Conservation (phyloP, 108 stramenopile species). For the Cyclotella atomus region DNA sequence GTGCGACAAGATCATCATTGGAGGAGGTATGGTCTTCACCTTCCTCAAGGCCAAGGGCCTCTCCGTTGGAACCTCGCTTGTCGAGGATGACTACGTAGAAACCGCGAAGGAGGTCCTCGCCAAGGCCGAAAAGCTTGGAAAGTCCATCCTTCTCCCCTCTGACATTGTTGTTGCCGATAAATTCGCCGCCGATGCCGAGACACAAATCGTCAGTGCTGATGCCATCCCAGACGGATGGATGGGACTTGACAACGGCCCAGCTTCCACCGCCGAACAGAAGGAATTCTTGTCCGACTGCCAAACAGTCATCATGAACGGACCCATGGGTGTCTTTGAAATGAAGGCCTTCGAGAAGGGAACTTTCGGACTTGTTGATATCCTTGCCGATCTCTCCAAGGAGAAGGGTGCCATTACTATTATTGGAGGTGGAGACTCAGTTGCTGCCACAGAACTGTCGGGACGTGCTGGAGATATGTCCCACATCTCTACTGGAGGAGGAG, state of each 20-base stretch:
- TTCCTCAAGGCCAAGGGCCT: slow-evolving; percentile 99
- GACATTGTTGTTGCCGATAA: slow-evolving; percentile 96
- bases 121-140: slow-evolving; percentile 92
- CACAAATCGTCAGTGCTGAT: slow-evolving; percentile 80
- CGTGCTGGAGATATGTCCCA: slow-evolving; percentile 96
- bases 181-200: slow-evolving; percentile 90
- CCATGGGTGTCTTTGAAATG: slow-evolving; percentile 99
- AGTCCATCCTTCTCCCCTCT: slow-evolving; percentile 92
- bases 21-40: slow-evolving; percentile 99
- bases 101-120: slow-evolving; percentile 96
- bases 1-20: slow-evolving; percentile 98
- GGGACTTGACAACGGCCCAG: slow-evolving; percentile 99
- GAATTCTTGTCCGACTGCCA: slow-evolving; percentile 90
- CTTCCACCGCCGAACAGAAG: slow-evolving; percentile 85
- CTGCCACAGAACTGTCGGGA: slow-evolving; percentile 93
- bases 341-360: slow-evolving; percentile 95
- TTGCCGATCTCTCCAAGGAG: slow-evolving; percentile 92
- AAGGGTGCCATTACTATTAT: slow-evolving; percentile 97
- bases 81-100: slow-evolving; percentile 97
- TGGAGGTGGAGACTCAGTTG: slow-evolving; percentile 99
- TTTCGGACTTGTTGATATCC: slow-evolving; percentile 92
- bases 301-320: slow-evolving; percentile 99
- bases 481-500: slow-evolving; percentile 99
- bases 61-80: slow-evolving; percentile 90
- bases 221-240: slow-evolving; percentile 99